phyloP scores from a whole-genome alignment of 2,329 filamentous ascomycete genomes.

The Penicillium sclerotiorum region DNA sequence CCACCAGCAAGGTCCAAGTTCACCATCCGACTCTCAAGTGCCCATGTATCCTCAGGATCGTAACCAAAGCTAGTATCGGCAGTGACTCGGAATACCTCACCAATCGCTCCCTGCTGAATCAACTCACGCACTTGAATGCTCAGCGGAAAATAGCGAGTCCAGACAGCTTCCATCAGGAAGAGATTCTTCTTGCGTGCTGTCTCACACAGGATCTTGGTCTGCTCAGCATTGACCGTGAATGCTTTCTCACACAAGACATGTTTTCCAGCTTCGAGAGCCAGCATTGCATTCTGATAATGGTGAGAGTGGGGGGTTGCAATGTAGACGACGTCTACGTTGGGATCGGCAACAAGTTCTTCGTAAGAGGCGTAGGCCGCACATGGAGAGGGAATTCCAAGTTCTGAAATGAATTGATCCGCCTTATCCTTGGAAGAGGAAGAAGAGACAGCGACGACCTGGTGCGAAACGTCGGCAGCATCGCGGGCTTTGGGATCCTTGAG shows the following conservation, averaged over 20 bases:
- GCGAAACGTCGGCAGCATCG: constrained; percentile 70
- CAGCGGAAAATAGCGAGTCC: constrained; percentile 86
- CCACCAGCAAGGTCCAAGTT: constrained; percentile 83
- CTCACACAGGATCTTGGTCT: constrained; percentile 71
- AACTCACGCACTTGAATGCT: constrained; percentile 66
- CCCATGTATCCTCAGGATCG: constrained; percentile 62
- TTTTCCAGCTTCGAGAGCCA: constrained; percentile 82
- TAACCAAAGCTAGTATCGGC: constrained; percentile 66
- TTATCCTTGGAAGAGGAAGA: constrained; percentile 73
- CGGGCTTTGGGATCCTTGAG: constrained; percentile 72
- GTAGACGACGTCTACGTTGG: constrained; percentile 82
- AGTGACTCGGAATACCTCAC: constrained; percentile 58
- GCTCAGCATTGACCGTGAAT: constrained; percentile 79
- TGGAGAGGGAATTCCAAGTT: constrained; percentile 67
- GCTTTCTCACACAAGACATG: constrained; percentile 90
- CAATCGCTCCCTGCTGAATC: constrained; percentile 63
- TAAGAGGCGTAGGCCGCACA: constrained; percentile 80
- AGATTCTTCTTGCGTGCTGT: constrained; percentile 72
- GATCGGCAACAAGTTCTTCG: constrained; percentile 75
- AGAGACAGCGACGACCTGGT: constrained; percentile 77
- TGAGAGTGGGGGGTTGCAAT: constrained; percentile 89
- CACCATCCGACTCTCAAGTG: constrained; percentile 73
- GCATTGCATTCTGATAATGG: constrained; percentile 87
- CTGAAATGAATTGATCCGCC: constrained; percentile 72
- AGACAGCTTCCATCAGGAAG: constrained; percentile 85